Conservation (phyloP, 2,329 filamentous ascomycete species). For the Aspergillus proliferans region DNA sequence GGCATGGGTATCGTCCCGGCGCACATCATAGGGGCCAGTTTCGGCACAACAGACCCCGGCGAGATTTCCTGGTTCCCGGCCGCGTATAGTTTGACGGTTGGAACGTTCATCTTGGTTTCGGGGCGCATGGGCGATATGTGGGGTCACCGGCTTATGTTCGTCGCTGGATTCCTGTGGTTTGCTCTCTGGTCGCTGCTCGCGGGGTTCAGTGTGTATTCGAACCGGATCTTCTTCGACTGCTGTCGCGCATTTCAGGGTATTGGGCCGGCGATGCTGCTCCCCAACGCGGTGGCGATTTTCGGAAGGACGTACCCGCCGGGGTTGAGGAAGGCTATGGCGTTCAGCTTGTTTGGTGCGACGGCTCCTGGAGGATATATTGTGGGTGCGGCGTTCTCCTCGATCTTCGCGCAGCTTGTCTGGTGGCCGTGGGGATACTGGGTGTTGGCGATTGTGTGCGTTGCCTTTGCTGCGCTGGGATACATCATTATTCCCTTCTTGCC, state of each 20-base stretch:
- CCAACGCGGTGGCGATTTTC: slow-evolving; percentile 60
- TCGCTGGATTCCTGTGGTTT: slow-evolving; percentile 33
- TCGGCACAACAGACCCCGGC: slow-evolving; percentile 37
- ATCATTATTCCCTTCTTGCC: slow-evolving; percentile 11
- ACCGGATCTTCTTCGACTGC: slow-evolving; percentile 45
- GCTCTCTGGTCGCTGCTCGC: slow-evolving; percentile 31
- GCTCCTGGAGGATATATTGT: slow-evolving; percentile 42
- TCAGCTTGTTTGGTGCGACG: slow-evolving; percentile 46
- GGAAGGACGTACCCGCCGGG: slow-evolving; percentile 53
- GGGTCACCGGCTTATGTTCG: slow-evolving; percentile 31
- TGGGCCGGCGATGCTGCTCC: slow-evolving; percentile 58
- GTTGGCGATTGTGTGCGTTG: slow-evolving; percentile 36
- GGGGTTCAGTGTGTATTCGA: slow-evolving; percentile 29
- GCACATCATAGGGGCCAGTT: slow-evolving; percentile 42
- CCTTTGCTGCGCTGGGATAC: slow-evolving; percentile 30
- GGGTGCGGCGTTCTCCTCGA: slow-evolving; percentile 34
- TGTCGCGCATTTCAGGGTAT: slow-evolving; percentile 50
- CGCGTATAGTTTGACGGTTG: slow-evolving; percentile 46
- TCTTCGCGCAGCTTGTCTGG: slow-evolving; percentile 37
- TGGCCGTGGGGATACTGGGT: slow-evolving; percentile 50
- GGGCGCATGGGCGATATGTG: slow-evolving; percentile 33
- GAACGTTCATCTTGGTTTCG: slow-evolving; percentile 30
- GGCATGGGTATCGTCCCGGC: slow-evolving; percentile 45
- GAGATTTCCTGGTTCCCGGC: slow-evolving; percentile 51
- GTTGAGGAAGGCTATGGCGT: slow-evolving; percentile 53